A percentile compares a stretch with the other conserved stretches of the same genome.
Evolutionary conservation across 176 grass and related monocot genomes (phyloP).

Genomic region (Dactylis glomerata): DNA sequence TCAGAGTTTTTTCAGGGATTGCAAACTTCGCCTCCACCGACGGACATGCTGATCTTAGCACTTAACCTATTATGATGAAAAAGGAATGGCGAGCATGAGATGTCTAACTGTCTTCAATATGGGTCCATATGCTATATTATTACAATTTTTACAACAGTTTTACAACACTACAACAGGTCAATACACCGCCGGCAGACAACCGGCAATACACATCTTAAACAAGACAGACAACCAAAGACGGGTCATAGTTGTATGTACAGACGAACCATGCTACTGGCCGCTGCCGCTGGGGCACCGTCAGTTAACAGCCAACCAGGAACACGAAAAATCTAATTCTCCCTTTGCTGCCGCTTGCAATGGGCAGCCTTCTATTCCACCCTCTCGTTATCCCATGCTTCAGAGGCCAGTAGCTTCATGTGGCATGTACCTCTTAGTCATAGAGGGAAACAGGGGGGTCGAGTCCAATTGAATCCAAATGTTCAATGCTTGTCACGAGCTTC

Average conservation of each 20-base stretch:
- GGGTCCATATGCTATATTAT: neutral
- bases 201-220: neutral
- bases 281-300: neutral
- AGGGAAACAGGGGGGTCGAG: neutral
- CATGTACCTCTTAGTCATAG: neutral
- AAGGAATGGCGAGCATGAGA: neutral
- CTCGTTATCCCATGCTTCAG: neutral
- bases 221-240: neutral
- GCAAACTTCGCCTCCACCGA: neutral
- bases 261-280: slow-evolving; percentile 10
- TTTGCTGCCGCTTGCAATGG: neutral
- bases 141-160: slow-evolving; percentile 19
- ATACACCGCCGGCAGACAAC: neutral
- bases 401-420: neutral
- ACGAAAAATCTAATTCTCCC: neutral
- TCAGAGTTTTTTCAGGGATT: neutral
- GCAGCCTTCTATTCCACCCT: slow-evolving; percentile 20
- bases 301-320: neutral
- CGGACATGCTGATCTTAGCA: neutral
- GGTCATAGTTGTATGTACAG: neutral
- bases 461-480: slow-evolving; percentile 13
- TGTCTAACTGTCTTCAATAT: neutral
- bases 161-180: slow-evolving; percentile 25
- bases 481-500: slow-evolving; percentile 19
- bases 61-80: neutral